Evolutionary conservation across 2,329 filamentous ascomycete genomes (phyloP).

Genomic region (Penicillium paneum): DNA sequence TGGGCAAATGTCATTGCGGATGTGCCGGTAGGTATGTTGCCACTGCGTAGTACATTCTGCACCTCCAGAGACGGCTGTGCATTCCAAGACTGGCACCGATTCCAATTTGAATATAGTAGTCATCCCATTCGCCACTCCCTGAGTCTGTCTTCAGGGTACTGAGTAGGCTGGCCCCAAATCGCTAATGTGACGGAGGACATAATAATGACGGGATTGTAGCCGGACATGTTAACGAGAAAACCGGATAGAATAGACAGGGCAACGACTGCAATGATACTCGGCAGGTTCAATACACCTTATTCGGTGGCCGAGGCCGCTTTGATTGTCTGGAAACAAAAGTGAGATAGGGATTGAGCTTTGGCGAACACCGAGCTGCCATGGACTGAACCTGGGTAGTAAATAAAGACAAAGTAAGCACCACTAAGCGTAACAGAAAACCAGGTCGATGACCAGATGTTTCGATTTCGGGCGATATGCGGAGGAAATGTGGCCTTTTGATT

Average conservation of each 20-base stretch:
- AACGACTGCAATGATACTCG: constrained; percentile 22
- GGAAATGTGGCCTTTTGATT: constrained; percentile 52
- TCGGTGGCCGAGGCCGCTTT: constrained; percentile 23
- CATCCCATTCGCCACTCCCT: constrained; percentile 26
- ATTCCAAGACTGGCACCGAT: constrained; percentile 27
- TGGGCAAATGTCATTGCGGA: constrained; percentile 29
- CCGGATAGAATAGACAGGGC: constrained; percentile 13
- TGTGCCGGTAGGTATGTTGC: constrained; percentile 29
- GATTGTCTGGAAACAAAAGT: constrained; percentile 35
- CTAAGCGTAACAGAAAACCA: constrained; percentile 27
- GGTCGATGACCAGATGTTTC: constrained; percentile 35
- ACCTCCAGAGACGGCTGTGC: constrained; percentile 28
- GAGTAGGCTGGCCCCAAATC: constrained; percentile 27
- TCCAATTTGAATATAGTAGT: constrained; percentile 30
- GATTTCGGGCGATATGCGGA: constrained; percentile 49
- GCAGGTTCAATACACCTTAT: constrained; percentile 28
- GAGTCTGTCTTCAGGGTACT: constrained; percentile 25
- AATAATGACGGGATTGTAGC: constrained; percentile 32
- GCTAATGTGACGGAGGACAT: constrained; percentile 18
- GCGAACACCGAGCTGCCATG: not conserved
- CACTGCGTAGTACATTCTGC: constrained; percentile 26
- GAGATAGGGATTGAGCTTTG: not conserved
- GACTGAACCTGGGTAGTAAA: constrained; percentile 15
- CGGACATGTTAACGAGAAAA: constrained; percentile 11
- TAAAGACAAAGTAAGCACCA: constrained; percentile 14